Evolutionary conservation across 306 rosid genomes (phyloP), one percentile per base, ranked within the genome.

Genomic region (Neltuma alba): DNA sequence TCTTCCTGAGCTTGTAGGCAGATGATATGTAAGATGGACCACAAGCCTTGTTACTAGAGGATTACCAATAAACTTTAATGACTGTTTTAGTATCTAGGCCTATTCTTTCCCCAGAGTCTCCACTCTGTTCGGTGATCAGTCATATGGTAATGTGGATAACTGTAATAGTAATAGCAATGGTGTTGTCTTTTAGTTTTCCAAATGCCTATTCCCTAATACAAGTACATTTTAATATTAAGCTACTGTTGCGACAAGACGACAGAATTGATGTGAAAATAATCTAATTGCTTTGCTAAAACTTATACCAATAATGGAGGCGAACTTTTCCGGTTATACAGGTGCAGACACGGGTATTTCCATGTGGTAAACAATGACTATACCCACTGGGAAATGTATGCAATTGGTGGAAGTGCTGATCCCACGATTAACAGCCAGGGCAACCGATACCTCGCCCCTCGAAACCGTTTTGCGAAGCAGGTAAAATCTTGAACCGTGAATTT

Each of bases 301-400:
- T 55, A 6, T n/a, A 65, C 30, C 38, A 69, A 72, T 23, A 67
- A 44, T 34, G 69, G 54, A 63, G 52, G 54, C 5, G 58, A 10
- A 7, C 18, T 40, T 64, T 52, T 75, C 77, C 14, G 52, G 60
- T 13, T 47, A 77, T 90, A 80, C 96, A 96, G 99, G 81, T 96
- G 99, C 84, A 88, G 99, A 36, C 99, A 96, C 78, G 99, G 99
- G 21, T 93, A 96, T 79, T 93, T 96, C 88, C 99, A 96, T 67
- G 99, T 96, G 81, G 99, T 96, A 72, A 96, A 96, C 88, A 96
- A 96, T 73, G 99, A 96, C 86, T 96, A 96, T 64, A 96, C 98
- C 62, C 98, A 96, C 40, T 93, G 99, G 99, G 94, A 76, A 79
- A 96, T 96, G 99, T 96, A 96, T 79, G 99, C 99, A 79, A 96